These are phyloP conservation scores for Schizonepeta tenuifolia DNA, from an alignment of 257 asterid genomes.

Conservation along the genomic window DNA sequence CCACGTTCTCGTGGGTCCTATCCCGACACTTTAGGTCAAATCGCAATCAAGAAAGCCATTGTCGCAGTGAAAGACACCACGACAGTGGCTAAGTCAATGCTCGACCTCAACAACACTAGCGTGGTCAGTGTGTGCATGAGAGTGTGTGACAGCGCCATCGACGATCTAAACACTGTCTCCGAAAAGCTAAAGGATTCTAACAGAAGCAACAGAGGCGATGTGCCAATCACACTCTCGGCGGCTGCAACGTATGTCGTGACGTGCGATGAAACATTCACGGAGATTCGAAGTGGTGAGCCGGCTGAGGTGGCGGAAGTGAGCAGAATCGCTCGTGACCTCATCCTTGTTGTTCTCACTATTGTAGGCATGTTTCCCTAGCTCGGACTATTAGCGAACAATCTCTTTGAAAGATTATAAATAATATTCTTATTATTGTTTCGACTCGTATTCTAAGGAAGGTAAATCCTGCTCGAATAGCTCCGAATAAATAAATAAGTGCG, in stretches of 20 bases:
- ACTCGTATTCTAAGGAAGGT: no score
- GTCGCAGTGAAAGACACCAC: neutral
- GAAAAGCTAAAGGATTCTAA: neutral
- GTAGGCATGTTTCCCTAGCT: neutral
- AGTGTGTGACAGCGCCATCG: neutral
- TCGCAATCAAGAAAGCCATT: conserved; percentile 14
- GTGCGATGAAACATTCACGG: neutral
- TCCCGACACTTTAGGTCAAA: conserved; percentile 26
- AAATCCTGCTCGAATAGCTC: no score
- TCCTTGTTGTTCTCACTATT: neutral
- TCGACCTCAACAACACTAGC: neutral
- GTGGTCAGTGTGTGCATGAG: conserved; percentile 28
- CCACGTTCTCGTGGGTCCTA: conserved; percentile 36
- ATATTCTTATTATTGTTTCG: no score
- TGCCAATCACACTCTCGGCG: neutral
- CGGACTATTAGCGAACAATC: no score
- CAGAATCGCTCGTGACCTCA: neutral
- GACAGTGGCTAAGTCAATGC: neutral
- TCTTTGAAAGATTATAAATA: no score
- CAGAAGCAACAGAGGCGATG: neutral
- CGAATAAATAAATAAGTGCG: no score
- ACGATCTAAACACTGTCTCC: neutral
- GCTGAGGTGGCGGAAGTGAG: conserved; percentile 1
- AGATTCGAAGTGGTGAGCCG: neutral
- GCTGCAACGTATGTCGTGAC: neutral